Evolutionary conservation across 2,329 filamentous ascomycete species (phyloP).

Genomic region (Aspergillus sergii): DNA sequence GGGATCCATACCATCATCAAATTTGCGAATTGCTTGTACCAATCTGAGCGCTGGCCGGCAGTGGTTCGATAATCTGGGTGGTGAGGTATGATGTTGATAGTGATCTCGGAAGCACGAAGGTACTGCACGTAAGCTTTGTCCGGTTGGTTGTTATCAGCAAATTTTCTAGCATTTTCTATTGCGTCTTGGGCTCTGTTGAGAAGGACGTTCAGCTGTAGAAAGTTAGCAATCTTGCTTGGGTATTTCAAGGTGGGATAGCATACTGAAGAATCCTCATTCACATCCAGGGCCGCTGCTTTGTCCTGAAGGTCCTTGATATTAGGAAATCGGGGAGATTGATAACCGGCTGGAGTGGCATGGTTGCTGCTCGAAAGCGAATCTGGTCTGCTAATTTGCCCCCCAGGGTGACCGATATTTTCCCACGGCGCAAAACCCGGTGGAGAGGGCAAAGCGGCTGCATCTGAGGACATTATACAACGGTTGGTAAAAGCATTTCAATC

Average conservation of each 20-base stretch:
- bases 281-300: constrained; percentile 36
- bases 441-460: constrained; percentile 42
- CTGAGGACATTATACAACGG: constrained; percentile 39
- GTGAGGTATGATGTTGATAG: constrained; percentile 72
- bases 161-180: constrained; percentile 35
- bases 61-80: constrained; percentile 74
- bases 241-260: constrained; percentile 9
- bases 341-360: constrained; percentile 16
- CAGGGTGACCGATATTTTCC: constrained; percentile 31
- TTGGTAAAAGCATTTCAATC: constrained; percentile 17
- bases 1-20: constrained; percentile 47
- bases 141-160: constrained; percentile 46
- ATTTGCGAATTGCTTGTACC: constrained; percentile 53
- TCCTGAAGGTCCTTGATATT: constrained; percentile 47
- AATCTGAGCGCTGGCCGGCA: constrained; percentile 55
- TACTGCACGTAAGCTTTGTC: constrained; percentile 83
- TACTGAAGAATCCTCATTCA: constrained; percentile 38
- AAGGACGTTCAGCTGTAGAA: constrained; percentile 36
- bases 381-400: constrained; percentile 26
- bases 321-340: constrained; percentile 33
- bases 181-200: constrained; percentile 40
- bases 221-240: constrained; percentile 20
- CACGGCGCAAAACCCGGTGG: constrained; percentile 37
- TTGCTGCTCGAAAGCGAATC: constrained; percentile 28
- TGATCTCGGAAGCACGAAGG: constrained; percentile 77